These are phyloP conservation scores for Phytophthora cryptogea DNA, from an alignment of 352 stramenopile genomes.

Conservation along the genomic window DNA sequence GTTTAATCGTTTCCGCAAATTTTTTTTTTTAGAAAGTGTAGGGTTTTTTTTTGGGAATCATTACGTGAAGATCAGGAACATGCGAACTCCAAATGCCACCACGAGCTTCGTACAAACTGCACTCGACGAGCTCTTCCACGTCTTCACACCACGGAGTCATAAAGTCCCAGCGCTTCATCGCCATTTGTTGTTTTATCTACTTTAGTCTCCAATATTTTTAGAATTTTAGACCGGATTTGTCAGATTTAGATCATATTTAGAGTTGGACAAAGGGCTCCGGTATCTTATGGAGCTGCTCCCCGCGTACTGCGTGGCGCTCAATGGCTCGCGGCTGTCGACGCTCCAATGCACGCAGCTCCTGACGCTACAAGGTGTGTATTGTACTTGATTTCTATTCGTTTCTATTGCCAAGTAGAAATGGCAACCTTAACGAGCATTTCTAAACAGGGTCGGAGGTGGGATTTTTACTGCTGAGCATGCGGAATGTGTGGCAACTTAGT, in stretches of 20 bases:
- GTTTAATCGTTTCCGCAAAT: too few species aligned
- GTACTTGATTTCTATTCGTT: not conserved
- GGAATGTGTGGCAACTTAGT: constrained; percentile 39
- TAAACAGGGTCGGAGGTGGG: constrained; percentile 38
- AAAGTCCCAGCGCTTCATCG: too few species aligned
- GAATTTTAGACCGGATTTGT: too few species aligned
- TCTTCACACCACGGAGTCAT: too few species aligned
- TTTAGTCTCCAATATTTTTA: too few species aligned
- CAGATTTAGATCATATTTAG: not conserved
- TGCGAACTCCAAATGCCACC: too few species aligned
- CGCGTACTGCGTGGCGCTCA: constrained; percentile 34
- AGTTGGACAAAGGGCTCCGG: not conserved
- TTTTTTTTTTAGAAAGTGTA: too few species aligned
- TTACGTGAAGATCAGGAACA: too few species aligned
- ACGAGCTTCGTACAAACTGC: too few species aligned
- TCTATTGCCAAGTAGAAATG: not conserved
- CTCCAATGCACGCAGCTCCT: constrained; percentile 37
- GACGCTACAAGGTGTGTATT: constrained; percentile 28
- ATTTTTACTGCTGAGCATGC: constrained; percentile 47
- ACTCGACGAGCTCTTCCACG: too few species aligned
- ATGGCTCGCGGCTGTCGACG: constrained; percentile 20
- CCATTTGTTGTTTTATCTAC: too few species aligned
- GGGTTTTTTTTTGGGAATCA: too few species aligned
- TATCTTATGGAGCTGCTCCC: constrained; percentile 15
- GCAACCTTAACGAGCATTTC: not conserved